Base-by-base conservation (phyloP, 2,329 filamentous ascomycete species). In the Pestalotiopsis sp. region DNA sequence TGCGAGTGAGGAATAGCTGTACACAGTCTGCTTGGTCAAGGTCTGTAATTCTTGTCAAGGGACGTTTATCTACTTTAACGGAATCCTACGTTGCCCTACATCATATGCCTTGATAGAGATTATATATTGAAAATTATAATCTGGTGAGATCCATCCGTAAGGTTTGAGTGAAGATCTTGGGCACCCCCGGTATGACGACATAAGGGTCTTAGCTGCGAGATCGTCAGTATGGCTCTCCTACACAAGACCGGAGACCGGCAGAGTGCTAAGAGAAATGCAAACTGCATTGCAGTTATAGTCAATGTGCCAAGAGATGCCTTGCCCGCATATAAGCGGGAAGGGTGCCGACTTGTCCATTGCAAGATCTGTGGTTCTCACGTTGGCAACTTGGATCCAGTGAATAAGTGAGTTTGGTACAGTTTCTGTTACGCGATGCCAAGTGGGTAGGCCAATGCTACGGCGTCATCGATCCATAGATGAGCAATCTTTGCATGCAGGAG, bases 391-490 rank as follows among this genome's bases (percentile, higher is more conserved):
- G 31, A 36, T 59, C 23, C 57, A 27, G 27, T n/a, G 20, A 36
- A 12, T 36, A 36, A 9, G 5, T n/a, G 57, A 36, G 14, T 20
- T 23, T 36, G 57, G 9, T 6, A 59, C 57, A 60, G 60, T 67
- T 67, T 67, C 36, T 49, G n/a, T 67, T 67, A 64, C 66, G 60
- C 39, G 41, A 67, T 67, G 66, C 66, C 66, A 67, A 67, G 66
- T 49, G 17, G 25, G 31, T 63, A 38, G 31, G 60, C 38, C 27
- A 23, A 7, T 38, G 14, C 9, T 23, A 36, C 57, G 17, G 23
- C 57, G 57, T 59, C 57, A 59, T 59, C 25, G 57, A 59, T 52
- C 45, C 17, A 52, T 20, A n/a, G 11, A 9, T 17, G 14, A 52
- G 17, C 45, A 52, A n/a, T 20, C 14, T 52, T 52, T 52, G 17